Evolutionary conservation across 208 protist species (phyloP), one percentile per base, ranked within the genome.

Genomic region (Trypanosoma brucei): DNA sequence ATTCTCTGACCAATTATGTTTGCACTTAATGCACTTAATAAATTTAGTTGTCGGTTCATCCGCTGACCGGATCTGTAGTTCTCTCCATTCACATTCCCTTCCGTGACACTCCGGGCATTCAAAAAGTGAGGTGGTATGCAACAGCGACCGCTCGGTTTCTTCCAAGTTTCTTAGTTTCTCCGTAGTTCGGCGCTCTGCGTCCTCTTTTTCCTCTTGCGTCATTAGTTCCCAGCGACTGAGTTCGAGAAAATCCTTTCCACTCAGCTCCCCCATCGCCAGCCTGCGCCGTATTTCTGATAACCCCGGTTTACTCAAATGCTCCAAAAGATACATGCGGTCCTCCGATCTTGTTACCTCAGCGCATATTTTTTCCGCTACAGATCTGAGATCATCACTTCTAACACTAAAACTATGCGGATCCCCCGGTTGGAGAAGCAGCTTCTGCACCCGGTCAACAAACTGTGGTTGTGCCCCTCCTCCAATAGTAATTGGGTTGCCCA

Each of bases 11-110:
- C 97, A 98, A 34, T 82, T 62, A 44, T 84, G 60, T 52, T 86
- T 87, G 68, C 97, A 99, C 57, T 93, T 74, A 0, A 90, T 60
- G 76, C 97, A 99, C 33, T 70, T 93, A 55, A 98, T 84, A 69
- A 99, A 99, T 53, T 93, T 97, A 3, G 97, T 98, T 65, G 96
- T 98, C 30, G 98, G 97, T 82, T 99, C 98, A 93, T 99, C 97
- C 8, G 95, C 97, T 22, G 86, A 92, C 44, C 98, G 84, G 4
- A 87, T 98, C 75, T 99, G 98, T 77, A 97, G 70, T 74, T 99
- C 92, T 59, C 85, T 91, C 72, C 86, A 99, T 59, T 75, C 92
- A 54, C 93, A 97, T 3, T 79, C 31, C 13, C 71, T 67, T 57
- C 95, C 75, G 7, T 70, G 73, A 72, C 97, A 99, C 44, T 71